A percentile compares a stretch with the other conserved stretches of the same genome.
These are phyloP conservation scores for Trypanosoma rangeli DNA, from an alignment of 208 protist species.

Conservation along the genomic window DNA sequence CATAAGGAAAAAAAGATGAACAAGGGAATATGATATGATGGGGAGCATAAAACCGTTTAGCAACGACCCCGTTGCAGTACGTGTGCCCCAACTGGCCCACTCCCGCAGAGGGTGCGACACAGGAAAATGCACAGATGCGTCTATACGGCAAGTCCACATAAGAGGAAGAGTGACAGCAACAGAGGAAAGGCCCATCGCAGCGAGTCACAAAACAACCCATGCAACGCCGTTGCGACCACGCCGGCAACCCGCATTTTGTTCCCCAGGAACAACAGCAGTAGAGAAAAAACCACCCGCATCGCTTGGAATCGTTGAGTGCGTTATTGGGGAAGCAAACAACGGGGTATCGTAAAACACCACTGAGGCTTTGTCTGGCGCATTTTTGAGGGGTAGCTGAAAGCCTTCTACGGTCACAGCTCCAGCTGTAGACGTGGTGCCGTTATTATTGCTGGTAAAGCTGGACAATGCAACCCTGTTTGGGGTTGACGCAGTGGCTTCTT, in stretches of 20 bases:
- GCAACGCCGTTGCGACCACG: slow-evolving; percentile 41
- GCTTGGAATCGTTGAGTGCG: not conserved
- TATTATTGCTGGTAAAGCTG: not conserved
- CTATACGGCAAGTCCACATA: not conserved
- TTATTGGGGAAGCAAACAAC: not conserved
- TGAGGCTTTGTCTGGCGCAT: not conserved
- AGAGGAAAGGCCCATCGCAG: not conserved
- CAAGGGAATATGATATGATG: not conserved
- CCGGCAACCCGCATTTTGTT: slow-evolving; percentile 29
- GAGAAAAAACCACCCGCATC: slow-evolving; percentile 12
- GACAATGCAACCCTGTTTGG: not conserved
- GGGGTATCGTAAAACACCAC: slow-evolving; percentile 15
- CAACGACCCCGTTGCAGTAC: not conserved
- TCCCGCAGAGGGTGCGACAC: not conserved
- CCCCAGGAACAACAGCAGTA: slow-evolving; percentile 31
- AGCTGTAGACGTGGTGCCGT: not conserved
- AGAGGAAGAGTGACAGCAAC: not conserved
- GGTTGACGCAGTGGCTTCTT: not conserved
- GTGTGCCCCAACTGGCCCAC: not conserved
- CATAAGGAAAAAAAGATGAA: not conserved
- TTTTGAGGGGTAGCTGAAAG: not conserved
- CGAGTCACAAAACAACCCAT: slow-evolving; percentile 47
- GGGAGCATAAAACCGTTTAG: not conserved
- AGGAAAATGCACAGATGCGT: not conserved
- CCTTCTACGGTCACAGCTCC: not conserved